phyloP scores from a whole-genome alignment of 2,329 filamentous ascomycete genomes.

The Colletotrichum zoysiae region DNA sequence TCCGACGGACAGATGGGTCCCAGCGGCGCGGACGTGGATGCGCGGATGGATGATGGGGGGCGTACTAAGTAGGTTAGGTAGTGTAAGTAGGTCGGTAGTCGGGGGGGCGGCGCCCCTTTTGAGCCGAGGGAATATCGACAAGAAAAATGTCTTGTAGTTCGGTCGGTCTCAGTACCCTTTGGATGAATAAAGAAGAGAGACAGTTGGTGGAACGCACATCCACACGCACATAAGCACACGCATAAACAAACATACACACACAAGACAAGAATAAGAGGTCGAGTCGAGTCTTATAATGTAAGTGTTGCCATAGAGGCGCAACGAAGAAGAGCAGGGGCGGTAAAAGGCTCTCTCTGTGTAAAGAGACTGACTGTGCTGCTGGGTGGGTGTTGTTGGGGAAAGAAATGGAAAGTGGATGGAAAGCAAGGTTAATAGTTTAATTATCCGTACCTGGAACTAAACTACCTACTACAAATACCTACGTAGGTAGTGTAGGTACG shows the following conservation, averaged over 20 bases:
- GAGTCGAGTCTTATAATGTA: neutral
- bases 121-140: constrained; percentile 14
- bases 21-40: constrained; percentile 19
- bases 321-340: no score
- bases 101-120: constrained; percentile 9
- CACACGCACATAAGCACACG: neutral
- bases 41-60: neutral
- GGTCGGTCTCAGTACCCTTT: constrained; percentile 28
- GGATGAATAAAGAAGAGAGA: constrained; percentile 37
- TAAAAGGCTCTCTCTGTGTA: no score
- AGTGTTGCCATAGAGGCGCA: neutral
- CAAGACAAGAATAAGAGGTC: neutral
- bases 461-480: no score
- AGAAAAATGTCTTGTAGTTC: constrained; percentile 30
- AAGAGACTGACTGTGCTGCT: no score
- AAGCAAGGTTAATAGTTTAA: neutral
- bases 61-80: no score
- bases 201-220: constrained; percentile 4
- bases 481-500: no score
- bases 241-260: neutral
- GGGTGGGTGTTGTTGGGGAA: no score
- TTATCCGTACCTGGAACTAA: no score
- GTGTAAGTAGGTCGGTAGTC: neutral
- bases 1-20: constrained; percentile 27
- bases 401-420: neutral